A percentile compares a stretch with the other conserved stretches of the same genome.
Conservation (phyloP, 2,329 filamentous ascomycete species). For the Colletotrichum siamense region DNA sequence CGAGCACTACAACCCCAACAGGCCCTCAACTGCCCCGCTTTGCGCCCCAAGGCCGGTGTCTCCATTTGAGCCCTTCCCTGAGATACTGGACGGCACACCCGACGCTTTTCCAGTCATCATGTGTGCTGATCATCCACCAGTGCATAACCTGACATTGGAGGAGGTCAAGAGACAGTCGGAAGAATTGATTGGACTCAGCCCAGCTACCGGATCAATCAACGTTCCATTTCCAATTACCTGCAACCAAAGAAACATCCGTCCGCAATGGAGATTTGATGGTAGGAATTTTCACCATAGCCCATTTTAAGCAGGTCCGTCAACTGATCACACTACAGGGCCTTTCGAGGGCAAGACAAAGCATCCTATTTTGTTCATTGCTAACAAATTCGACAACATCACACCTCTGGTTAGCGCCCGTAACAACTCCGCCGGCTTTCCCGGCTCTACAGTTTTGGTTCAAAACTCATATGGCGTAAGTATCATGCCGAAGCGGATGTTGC, state of each 20-base stretch:
- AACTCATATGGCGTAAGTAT: conserved; percentile 55
- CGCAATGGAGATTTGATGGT: conserved; percentile 45
- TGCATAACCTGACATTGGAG: conserved; percentile 32
- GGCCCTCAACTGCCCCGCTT: conserved; percentile 24
- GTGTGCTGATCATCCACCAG: conserved; percentile 46
- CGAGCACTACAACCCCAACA: conserved; percentile 24
- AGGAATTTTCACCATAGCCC: conserved; percentile 5
- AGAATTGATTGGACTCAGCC: conserved; percentile 40
- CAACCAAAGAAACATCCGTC: conserved; percentile 39
- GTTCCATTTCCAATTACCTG: conserved; percentile 44
- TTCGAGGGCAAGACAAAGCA: conserved; percentile 40
- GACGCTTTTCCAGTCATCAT: conserved; percentile 52
- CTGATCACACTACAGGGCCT: conserved; percentile 8
- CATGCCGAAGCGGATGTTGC: background rate
- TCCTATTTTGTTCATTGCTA: conserved; percentile 53
- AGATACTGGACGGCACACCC: conserved; percentile 35
- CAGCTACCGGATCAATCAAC: conserved; percentile 48
- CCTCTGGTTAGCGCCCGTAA: conserved; percentile 50
- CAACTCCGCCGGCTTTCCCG: conserved; percentile 48
- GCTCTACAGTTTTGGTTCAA: conserved; percentile 51
- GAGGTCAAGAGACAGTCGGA: conserved; percentile 39
- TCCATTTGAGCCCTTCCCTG: conserved; percentile 34
- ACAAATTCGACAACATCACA: conserved; percentile 53
- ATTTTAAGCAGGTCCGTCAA: background rate
- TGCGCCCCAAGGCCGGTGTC: conserved; percentile 35